Percentiles rank a stretch among this genome's conserved stretches.
Conservation (phyloP, 192 early-diverging fungal genomes). For the Linnemannia exigua region DNA sequence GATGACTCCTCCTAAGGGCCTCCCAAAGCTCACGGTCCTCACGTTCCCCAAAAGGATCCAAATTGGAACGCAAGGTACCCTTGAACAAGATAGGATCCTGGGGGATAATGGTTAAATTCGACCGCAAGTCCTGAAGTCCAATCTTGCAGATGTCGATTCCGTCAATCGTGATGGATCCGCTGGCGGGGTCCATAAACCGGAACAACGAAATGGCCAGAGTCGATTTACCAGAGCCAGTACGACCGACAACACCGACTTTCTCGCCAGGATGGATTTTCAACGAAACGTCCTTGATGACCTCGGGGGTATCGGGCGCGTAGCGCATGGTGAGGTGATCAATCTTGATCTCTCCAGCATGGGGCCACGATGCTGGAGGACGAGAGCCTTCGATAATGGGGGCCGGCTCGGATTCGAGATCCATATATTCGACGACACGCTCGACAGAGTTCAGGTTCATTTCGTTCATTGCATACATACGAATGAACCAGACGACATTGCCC, state of each 20-base stretch:
- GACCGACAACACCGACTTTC: constrained; percentile 76
- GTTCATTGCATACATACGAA: constrained; percentile 84
- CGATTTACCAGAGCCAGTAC: constrained; percentile 76
- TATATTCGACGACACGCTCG: constrained; percentile 90
- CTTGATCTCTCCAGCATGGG: constrained; percentile 75
- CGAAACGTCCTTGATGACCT: constrained; percentile 79
- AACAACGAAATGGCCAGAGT: constrained; percentile 70
- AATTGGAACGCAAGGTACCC: constrained; percentile 79
- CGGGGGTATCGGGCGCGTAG: constrained; percentile 78
- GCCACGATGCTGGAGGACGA: constrained; percentile 72
- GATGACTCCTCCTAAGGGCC: constrained; percentile 79
- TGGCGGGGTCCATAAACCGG: constrained; percentile 67
- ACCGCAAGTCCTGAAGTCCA: constrained; percentile 66
- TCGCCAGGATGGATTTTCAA: constrained; percentile 69
- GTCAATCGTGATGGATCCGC: constrained; percentile 65
- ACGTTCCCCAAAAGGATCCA: constrained; percentile 89
- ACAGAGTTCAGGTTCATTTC: constrained; percentile 92
- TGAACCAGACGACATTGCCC: constrained; percentile 80
- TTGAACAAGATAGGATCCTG: constrained; percentile 84
- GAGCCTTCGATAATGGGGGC: constrained; percentile 64
- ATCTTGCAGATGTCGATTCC: constrained; percentile 68
- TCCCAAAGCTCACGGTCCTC: constrained; percentile 83
- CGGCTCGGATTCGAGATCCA: constrained; percentile 84
- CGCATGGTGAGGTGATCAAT: constrained; percentile 77
- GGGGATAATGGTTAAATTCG: constrained; percentile 75